A percentile compares a stretch with the other conserved stretches of the same genome.
Evolutionary conservation across 352 stramenopile species (phyloP).

Genomic region (Phytophthora sojae): DNA sequence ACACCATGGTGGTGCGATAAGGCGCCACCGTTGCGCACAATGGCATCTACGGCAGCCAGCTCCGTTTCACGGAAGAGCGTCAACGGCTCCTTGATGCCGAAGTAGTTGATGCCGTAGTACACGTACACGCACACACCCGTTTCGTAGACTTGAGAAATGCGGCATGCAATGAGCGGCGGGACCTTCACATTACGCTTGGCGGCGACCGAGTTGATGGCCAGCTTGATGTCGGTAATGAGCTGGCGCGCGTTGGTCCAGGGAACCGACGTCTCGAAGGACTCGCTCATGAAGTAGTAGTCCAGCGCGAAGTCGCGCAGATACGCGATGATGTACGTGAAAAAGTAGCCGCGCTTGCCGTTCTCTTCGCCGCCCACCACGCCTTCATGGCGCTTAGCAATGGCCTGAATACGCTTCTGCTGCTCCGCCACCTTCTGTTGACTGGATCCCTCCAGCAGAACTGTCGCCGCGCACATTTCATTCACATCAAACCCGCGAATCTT

Average conservation of each 20-base stretch:
- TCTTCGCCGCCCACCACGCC: slow-evolving; percentile 85
- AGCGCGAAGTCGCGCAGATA: slow-evolving; percentile 95
- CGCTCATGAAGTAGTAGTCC: slow-evolving; percentile 92
- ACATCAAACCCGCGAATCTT: slow-evolving; percentile 80
- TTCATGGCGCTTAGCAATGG: slow-evolving; percentile 77
- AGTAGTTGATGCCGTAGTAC: slow-evolving; percentile 96
- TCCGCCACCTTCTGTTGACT: slow-evolving; percentile 50
- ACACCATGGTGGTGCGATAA: slow-evolving; percentile 97
- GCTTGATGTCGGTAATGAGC: slow-evolving; percentile 63
- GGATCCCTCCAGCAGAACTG: slow-evolving; percentile 89
- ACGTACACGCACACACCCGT: slow-evolving; percentile 96
- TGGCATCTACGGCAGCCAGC: slow-evolving; percentile 77
- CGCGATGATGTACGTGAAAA: slow-evolving; percentile 95
- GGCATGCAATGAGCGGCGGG: slow-evolving; percentile 90
- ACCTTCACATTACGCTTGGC: slow-evolving; percentile 63
- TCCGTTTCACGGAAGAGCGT: slow-evolving; percentile 87
- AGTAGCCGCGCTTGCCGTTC: slow-evolving; percentile 92
- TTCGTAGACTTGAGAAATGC: slow-evolving; percentile 96
- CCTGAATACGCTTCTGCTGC: slow-evolving; percentile 66
- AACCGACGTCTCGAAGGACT: slow-evolving; percentile 92
- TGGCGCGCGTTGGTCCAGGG: slow-evolving; percentile 75
- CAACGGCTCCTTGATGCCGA: slow-evolving; percentile 80
- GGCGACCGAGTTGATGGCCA: slow-evolving; percentile 55
- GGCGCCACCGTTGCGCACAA: slow-evolving; percentile 91
- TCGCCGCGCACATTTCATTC: slow-evolving; percentile 85